Conservation (phyloP, 148 eudicot genomes). For the Oxyria digyna region DNA sequence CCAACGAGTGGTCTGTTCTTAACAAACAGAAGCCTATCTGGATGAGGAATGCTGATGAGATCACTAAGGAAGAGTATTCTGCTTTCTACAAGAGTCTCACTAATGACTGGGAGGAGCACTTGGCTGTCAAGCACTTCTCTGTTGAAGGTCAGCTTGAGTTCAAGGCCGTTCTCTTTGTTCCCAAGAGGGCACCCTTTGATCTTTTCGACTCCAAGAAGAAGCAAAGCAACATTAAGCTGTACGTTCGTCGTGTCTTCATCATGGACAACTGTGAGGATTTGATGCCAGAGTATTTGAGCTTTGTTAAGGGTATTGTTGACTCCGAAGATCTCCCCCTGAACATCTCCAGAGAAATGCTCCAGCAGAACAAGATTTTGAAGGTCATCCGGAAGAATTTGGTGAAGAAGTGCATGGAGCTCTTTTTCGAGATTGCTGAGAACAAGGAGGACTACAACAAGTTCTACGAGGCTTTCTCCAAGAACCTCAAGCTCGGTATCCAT, state of each 20-base stretch:
- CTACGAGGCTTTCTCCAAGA: constrained; percentile 17
- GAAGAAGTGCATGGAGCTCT: constrained; percentile 24
- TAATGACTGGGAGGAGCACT: constrained; percentile 72
- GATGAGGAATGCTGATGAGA: constrained; percentile 95
- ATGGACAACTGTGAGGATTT: constrained; percentile 21
- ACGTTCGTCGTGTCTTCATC: constrained; percentile 40
- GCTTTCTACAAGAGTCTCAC: constrained; percentile 71
- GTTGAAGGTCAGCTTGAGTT: constrained; percentile 87
- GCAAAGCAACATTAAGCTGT: constrained; percentile 78
- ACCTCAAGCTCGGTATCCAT: constrained; percentile 19
- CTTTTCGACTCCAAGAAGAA: constrained; percentile 77
- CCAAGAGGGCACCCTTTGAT: constrained; percentile 80
- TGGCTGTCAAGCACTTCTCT: constrained; percentile 85
- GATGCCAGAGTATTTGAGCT: constrained; percentile 18
- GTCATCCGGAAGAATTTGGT: constrained; percentile 21
- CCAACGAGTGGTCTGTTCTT: constrained; percentile 57
- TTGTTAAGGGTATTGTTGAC: constrained; percentile 21
- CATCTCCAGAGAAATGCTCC: constrained; percentile 21
- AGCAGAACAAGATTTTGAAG: constrained; percentile 23
- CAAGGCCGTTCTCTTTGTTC: constrained; percentile 75
- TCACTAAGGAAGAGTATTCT: constrained; percentile 58
- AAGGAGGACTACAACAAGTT: constrained; percentile 19
- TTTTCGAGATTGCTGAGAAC: constrained; percentile 20
- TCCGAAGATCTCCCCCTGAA: constrained; percentile 20
- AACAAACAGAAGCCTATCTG: constrained; percentile 75